Evolutionary conservation across 2,329 filamentous ascomycete genomes (phyloP).

Genomic region (Phaeophleospora eucalypticola): DNA sequence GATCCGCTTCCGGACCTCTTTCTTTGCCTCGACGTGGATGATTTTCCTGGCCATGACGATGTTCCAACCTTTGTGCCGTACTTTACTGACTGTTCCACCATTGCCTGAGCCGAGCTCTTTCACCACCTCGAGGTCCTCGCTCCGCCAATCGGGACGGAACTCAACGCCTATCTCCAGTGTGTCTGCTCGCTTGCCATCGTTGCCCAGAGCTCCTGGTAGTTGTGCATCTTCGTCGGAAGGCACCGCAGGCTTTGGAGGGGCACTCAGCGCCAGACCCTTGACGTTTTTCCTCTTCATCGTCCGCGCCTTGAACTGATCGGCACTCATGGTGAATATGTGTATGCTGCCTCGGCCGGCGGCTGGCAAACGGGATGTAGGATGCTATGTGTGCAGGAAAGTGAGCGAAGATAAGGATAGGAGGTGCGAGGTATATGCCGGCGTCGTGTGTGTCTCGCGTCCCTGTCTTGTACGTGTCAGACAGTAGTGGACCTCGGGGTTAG

Average conservation of each 20-base stretch:
- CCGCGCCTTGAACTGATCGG: constrained; percentile 56
- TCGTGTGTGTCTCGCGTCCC: not conserved
- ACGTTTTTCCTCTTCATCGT: constrained; percentile 99
- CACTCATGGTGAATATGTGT: constrained; percentile 42
- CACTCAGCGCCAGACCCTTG: constrained; percentile 86
- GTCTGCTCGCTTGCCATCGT: constrained; percentile 57
- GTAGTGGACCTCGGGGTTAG: not conserved
- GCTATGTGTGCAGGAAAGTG: not conserved
- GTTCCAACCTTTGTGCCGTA: constrained; percentile 88
- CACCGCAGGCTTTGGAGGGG: constrained; percentile 65
- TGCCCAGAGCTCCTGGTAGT: constrained; percentile 55
- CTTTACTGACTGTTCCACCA: constrained; percentile 97
- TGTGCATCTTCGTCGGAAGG: constrained; percentile 69
- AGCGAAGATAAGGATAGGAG: not conserved
- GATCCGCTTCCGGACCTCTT: constrained; percentile 93
- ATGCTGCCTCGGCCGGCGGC: constrained; percentile 16
- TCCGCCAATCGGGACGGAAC: constrained; percentile 87
- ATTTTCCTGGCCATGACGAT: constrained; percentile 99
- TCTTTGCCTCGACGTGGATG: constrained; percentile 97
- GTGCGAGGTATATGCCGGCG: not conserved
- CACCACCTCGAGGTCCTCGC: constrained; percentile 85
- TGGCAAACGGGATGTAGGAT: constrained; percentile 2
- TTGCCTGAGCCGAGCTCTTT: constrained; percentile 96
- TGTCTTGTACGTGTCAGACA: not conserved
- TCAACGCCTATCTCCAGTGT: constrained; percentile 94